Evolutionary conservation across 495 filamentous ascomycete species (phyloP).

Genomic region (Talaromyces stipitatus): DNA sequence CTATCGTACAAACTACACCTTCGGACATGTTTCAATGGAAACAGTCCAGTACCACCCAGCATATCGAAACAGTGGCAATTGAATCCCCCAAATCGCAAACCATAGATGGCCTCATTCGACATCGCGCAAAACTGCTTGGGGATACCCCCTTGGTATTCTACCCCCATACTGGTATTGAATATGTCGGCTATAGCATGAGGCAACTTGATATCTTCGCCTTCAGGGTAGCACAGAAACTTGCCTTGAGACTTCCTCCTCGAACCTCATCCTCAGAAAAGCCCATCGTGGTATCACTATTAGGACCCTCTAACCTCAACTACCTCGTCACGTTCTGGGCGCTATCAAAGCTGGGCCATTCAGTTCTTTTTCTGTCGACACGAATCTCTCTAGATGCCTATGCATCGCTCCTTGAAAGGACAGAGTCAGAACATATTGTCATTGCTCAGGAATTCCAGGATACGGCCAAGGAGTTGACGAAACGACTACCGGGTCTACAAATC

Average conservation of each 20-base stretch:
- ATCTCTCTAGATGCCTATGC: conserved; percentile 36
- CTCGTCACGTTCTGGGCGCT: conserved; percentile 35
- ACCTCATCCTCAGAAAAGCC: conserved; percentile 19
- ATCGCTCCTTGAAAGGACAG: conserved; percentile 28
- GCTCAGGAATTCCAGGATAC: conserved; percentile 17
- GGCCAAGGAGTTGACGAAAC: conserved; percentile 16
- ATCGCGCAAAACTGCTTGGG: neutral
- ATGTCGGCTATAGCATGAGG: conserved; percentile 3
- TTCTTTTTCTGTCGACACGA: conserved; percentile 39
- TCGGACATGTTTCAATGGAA: neutral
- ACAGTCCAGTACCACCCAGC: neutral
- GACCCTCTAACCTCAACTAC: conserved; percentile 34
- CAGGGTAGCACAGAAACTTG: neutral
- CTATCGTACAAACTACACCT: neutral
- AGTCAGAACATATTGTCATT: conserved; percentile 23
- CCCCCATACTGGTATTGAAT: neutral
- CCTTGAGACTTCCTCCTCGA: neutral
- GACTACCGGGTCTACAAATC: conserved; percentile 8
- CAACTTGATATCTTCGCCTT: neutral
- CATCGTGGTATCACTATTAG: conserved; percentile 37
- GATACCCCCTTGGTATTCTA: conserved; percentile 1
- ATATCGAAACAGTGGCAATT: neutral
- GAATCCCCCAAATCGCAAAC: neutral
- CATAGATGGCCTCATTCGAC: neutral
- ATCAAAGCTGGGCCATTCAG: conserved; percentile 36